Conservation (phyloP, 2,329 filamentous ascomycete genomes). For the Annulohypoxylon truncatum region DNA sequence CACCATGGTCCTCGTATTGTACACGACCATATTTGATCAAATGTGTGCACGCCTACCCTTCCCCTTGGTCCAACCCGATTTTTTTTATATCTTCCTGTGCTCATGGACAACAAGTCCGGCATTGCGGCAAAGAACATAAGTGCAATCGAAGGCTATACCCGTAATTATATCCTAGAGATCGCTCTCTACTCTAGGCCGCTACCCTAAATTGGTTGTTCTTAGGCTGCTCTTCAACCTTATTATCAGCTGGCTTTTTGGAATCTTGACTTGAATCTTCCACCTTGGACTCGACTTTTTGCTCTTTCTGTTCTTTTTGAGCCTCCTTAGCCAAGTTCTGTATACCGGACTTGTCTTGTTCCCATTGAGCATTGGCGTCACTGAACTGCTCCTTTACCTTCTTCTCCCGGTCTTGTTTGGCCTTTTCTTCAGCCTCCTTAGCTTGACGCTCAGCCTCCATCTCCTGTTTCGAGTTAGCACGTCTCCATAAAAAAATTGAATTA, state of each 20-base stretch:
- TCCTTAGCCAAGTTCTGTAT: constrained; percentile 76
- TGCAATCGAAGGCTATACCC: constrained; percentile 8
- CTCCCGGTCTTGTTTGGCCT: constrained; percentile 75
- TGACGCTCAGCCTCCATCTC: constrained; percentile 94
- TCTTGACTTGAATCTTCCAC: constrained; percentile 31
- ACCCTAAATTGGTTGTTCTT: constrained; percentile 43
- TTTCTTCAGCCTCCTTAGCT: constrained; percentile 82
- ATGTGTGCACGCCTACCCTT: constrained; percentile 16
- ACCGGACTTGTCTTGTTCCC: constrained; percentile 89
- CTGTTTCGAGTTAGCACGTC: constrained; percentile 54
- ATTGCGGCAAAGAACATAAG: constrained; percentile 1
- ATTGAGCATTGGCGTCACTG: constrained; percentile 79
- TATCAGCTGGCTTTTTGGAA: constrained; percentile 33
- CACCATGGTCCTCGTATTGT: constrained; percentile 44
- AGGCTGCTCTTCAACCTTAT: constrained; percentile 38
- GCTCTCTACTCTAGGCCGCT: constrained; percentile 39
- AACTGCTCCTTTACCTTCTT: constrained; percentile 86
- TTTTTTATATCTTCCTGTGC: constrained; percentile 23
- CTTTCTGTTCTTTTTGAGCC: constrained; percentile 50
- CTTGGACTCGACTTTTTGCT: constrained; percentile 21
- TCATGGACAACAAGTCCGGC: constrained; percentile 16
- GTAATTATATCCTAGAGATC: constrained; percentile 27
- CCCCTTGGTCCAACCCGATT: constrained; percentile 16
- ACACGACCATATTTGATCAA: constrained; percentile 41
- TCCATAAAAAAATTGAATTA: background rate